phyloP scores from a whole-genome alignment of 2,329 filamentous ascomycete species.

The Pseudonectria buxi region DNA sequence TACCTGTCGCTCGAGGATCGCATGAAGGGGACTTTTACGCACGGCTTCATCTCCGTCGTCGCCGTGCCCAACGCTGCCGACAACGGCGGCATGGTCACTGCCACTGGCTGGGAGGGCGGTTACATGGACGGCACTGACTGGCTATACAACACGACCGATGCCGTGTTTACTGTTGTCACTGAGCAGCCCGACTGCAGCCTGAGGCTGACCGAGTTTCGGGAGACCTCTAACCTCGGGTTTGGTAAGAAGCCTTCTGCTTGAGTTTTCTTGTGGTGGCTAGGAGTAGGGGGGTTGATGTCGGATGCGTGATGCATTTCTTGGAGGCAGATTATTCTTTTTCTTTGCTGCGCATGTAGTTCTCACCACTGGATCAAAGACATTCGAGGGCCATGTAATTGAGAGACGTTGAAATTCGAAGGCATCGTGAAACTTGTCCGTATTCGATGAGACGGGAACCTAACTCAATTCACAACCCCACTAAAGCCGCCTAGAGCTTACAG shows the following conservation, averaged over 20 bases:
- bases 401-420: too few relatives aligned
- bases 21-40: background rate
- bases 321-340: too few relatives aligned
- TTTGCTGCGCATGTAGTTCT: too few relatives aligned
- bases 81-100: background rate
- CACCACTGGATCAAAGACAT: too few relatives aligned
- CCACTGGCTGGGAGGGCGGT: slow-evolving; percentile 1
- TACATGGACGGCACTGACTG: background rate
- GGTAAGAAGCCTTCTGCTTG: too few relatives aligned
- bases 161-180: background rate
- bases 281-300: too few relatives aligned
- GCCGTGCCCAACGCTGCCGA: background rate
- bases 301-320: too few relatives aligned
- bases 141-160: background rate
- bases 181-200: background rate
- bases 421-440: too few relatives aligned
- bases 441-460: too few relatives aligned
- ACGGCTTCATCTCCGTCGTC: background rate
- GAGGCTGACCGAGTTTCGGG: background rate
- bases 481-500: too few relatives aligned
- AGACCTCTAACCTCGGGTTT: background rate
- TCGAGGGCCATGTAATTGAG: too few relatives aligned
- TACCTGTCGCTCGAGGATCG: background rate
- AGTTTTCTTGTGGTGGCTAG: background rate
- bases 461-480: too few relatives aligned